phyloP scores from a whole-genome alignment of 2,329 filamentous ascomycete genomes.

The Bipolaris gigantea region DNA sequence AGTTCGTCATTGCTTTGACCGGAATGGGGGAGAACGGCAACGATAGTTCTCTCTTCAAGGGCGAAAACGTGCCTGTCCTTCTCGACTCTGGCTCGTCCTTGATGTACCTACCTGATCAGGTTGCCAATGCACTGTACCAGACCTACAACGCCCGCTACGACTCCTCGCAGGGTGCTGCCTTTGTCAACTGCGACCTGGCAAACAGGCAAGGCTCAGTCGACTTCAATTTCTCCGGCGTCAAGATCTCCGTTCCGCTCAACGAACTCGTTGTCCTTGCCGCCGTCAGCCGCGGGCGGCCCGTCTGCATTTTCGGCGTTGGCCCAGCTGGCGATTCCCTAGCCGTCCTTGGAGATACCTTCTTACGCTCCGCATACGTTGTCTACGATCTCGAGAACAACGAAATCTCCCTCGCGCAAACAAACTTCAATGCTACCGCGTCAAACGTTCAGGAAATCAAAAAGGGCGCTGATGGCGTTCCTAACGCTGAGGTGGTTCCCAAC shows the following conservation, averaged over 20 bases:
- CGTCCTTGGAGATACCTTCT: slow-evolving; percentile 64
- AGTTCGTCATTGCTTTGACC: slow-evolving; percentile 57
- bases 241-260: slow-evolving; percentile 57
- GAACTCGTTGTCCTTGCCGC: slow-evolving; percentile 60
- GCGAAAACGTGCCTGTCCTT: slow-evolving; percentile 58
- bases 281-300: slow-evolving; percentile 42
- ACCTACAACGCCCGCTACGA: slow-evolving; percentile 49
- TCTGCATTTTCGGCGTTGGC: slow-evolving; percentile 55
- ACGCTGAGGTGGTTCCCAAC: slow-evolving; percentile 55
- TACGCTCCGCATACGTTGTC: slow-evolving; percentile 65
- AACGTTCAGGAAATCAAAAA: slow-evolving; percentile 59
- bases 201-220: slow-evolving; percentile 55
- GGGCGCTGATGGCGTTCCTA: slow-evolving; percentile 54
- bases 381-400: slow-evolving; percentile 64
- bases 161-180: slow-evolving; percentile 48
- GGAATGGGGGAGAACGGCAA: slow-evolving; percentile 49
- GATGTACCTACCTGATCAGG: slow-evolving; percentile 66
- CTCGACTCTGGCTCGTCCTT: slow-evolving; percentile 77
- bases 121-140: slow-evolving; percentile 53
- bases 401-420: slow-evolving; percentile 63
- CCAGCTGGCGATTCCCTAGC: slow-evolving; percentile 52
- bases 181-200: slow-evolving; percentile 58
- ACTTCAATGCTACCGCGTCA: slow-evolving; percentile 57
- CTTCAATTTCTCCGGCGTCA: slow-evolving; percentile 60
- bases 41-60: slow-evolving; percentile 47